phyloP scores from a whole-genome alignment of 108 stramenopile genomes.

The Cyclotella sp. region DNA sequence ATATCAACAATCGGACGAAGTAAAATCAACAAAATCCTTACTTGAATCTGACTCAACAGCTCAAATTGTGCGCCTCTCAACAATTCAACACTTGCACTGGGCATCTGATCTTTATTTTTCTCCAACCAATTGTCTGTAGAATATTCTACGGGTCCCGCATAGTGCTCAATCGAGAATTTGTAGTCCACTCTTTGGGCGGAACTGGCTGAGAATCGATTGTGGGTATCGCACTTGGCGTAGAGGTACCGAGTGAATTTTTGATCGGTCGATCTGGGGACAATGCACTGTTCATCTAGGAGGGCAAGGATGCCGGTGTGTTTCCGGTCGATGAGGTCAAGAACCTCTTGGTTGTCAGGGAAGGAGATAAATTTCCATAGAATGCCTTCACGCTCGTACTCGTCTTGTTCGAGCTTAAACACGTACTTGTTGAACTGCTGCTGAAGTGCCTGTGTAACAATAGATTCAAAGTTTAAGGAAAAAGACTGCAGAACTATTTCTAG shows the following conservation, averaged over 20 bases:
- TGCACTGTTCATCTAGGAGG: constrained; percentile 94
- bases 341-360: constrained; percentile 97
- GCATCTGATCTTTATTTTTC: constrained; percentile 92
- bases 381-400: constrained; percentile 95
- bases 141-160: constrained; percentile 92
- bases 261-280: constrained; percentile 90
- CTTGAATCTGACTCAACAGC: constrained; percentile 61
- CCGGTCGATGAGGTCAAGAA: constrained; percentile 95
- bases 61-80: constrained; percentile 73
- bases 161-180: constrained; percentile 89
- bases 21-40: background rate
- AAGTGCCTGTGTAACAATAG: constrained; percentile 40
- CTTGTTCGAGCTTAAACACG: constrained; percentile 97
- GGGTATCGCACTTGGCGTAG: constrained; percentile 82
- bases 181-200: constrained; percentile 75
- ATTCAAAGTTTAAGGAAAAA: too few species aligned
- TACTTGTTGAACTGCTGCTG: constrained; percentile 99
- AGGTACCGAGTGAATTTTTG: constrained; percentile 89
- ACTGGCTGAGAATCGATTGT: constrained; percentile 73
- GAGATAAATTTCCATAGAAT: constrained; percentile 92
- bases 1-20: background rate
- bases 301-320: constrained; percentile 92
- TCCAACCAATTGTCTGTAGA: constrained; percentile 84
- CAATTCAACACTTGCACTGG: constrained; percentile 70
- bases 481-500: too few species aligned